phyloP scores from a whole-genome alignment of 768 basidiomycete genomes.

The Tremella mesenterica region DNA sequence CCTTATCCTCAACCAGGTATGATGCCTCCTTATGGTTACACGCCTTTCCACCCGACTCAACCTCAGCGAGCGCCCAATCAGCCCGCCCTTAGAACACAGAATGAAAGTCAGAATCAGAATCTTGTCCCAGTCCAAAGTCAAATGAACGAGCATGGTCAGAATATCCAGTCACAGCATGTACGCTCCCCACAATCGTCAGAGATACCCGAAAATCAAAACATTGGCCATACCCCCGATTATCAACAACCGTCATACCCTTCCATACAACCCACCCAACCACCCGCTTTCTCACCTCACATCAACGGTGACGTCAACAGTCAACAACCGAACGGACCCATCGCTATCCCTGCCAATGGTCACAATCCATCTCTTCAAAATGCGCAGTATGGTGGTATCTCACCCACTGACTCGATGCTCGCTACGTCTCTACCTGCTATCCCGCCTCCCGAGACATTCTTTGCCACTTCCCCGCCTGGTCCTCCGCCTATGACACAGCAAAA shows the following conservation, averaged over 20 bases:
- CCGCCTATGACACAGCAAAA: not conserved
- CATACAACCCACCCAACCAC: not conserved
- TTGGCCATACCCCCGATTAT: constrained; percentile 6
- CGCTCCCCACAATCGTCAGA: too few relatives aligned
- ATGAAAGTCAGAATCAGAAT: not conserved
- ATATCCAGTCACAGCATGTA: not conserved
- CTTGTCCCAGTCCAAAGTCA: not conserved
- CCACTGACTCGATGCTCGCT: constrained; percentile 30
- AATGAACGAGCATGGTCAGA: not conserved
- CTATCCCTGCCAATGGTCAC: too few relatives aligned
- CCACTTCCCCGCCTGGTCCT: constrained; percentile 18
- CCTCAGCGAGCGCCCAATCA: constrained; percentile 11
- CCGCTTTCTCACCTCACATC: constrained; percentile 6
- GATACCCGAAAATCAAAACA: too few relatives aligned
- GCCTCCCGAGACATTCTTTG: constrained; percentile 35
- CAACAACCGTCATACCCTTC: constrained; percentile 1
- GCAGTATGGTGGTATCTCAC: constrained; percentile 18
- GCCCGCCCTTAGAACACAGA: too few relatives aligned
- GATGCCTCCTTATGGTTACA: not conserved
- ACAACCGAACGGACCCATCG: not conserved
- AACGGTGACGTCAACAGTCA: not conserved
- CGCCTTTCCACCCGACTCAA: constrained; percentile 1
- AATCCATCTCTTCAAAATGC: not conserved
- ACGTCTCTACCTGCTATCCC: constrained; percentile 30
- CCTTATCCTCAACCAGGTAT: constrained; percentile 11